Evolutionary conservation across 2,329 filamentous ascomycete genomes (phyloP).

Genomic region (Cercospora sp.): DNA sequence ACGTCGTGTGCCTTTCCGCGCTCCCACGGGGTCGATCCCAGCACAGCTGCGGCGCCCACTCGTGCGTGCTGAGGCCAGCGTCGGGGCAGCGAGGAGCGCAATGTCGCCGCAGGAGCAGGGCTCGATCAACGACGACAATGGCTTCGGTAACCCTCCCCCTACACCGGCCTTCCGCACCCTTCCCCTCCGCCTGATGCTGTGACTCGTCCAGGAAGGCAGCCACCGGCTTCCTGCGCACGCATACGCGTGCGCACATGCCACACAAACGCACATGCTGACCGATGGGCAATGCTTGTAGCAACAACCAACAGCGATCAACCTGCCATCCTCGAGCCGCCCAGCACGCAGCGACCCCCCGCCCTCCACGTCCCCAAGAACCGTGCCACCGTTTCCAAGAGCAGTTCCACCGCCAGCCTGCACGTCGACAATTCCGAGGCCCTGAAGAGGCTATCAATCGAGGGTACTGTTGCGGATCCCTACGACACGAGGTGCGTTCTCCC

Average conservation of each 20-base stretch:
- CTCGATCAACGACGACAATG: constrained; percentile 1
- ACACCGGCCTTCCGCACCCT: not conserved
- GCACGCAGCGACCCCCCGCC: constrained; percentile 22
- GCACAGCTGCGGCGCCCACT: not conserved
- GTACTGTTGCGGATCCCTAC: constrained; percentile 61
- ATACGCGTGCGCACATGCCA: constrained; percentile 3
- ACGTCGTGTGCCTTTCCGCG: constrained; percentile 1
- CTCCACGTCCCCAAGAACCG: constrained; percentile 51
- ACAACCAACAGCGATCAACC: constrained; percentile 17
- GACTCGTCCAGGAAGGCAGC: not conserved
- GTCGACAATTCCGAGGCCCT: constrained; percentile 56
- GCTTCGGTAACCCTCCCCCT: not conserved
- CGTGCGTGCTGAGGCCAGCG: constrained; percentile 1
- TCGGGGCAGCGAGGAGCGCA: not conserved
- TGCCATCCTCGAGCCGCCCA: constrained; percentile 17
- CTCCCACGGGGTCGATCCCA: constrained; percentile 1
- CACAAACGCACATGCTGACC: not conserved
- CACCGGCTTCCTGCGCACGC: not conserved
- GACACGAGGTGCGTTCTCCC: constrained; percentile 68
- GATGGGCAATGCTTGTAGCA: not conserved
- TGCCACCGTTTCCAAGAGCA: constrained; percentile 46
- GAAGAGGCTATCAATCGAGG: constrained; percentile 76
- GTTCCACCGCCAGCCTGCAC: constrained; percentile 41
- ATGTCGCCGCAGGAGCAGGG: constrained; percentile 5
- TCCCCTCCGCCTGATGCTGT: not conserved